Evolutionary conservation across 2,329 filamentous ascomycete genomes (phyloP).

Genomic region (Myriosclerotinia curreyana): DNA sequence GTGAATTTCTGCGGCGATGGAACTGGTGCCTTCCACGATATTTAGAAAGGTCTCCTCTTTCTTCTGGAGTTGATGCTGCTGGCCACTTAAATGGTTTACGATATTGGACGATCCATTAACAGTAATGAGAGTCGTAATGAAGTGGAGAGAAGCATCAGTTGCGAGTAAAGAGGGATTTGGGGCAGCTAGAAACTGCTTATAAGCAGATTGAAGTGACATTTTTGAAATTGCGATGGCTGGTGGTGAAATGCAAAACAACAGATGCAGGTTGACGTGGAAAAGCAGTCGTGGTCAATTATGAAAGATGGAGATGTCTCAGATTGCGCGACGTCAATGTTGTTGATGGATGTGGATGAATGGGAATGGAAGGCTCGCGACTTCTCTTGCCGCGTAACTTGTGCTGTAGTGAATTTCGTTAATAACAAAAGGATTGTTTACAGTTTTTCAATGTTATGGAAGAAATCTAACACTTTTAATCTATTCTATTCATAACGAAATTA

Average conservation of each 20-base stretch:
- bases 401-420: background rate
- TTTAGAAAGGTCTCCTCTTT: conserved; percentile 75
- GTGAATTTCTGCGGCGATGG: conserved; percentile 74
- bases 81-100: conserved; percentile 72
- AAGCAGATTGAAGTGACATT: conserved; percentile 54
- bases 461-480: background rate
- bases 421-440: background rate
- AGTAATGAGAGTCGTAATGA: conserved; percentile 82
- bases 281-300: background rate
- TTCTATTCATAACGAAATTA: background rate
- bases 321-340: background rate
- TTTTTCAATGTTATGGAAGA: background rate
- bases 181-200: conserved; percentile 69
- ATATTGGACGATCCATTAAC: conserved; percentile 71
- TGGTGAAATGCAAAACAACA: conserved; percentile 4
- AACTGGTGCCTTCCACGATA: conserved; percentile 66
- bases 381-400: background rate
- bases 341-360: background rate
- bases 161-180: conserved; percentile 63
- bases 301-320: background rate
- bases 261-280: conserved; percentile 11
- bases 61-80: conserved; percentile 75
- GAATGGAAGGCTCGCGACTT: conserved; percentile 1
- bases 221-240: conserved; percentile 2
- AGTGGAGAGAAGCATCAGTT: conserved; percentile 69